Percentiles rank a stretch among this genome's conserved stretches.
Evolutionary conservation across 306 rosid genomes (phyloP).

Genomic region (Fragaria nilgerrensis): DNA sequence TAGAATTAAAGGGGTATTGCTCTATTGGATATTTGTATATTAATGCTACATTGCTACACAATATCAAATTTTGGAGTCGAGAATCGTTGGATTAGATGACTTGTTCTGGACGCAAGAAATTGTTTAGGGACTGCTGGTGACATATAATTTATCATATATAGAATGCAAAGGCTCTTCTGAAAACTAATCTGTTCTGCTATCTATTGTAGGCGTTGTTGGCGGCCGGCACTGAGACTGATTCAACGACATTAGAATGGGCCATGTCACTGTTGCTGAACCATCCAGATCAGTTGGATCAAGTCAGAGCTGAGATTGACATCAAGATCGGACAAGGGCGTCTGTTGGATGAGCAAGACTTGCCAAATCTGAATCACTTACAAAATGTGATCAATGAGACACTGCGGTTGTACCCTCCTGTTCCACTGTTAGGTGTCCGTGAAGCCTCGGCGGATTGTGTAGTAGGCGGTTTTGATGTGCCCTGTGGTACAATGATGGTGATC

Average conservation of each 20-base stretch:
- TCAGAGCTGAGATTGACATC: slow-evolving; percentile 18
- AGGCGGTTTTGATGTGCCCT: slow-evolving; percentile 18
- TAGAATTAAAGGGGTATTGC: no score
- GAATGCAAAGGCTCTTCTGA: no score
- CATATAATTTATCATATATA: no score
- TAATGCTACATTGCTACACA: no score
- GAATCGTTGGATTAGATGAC: no score
- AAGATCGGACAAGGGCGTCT: slow-evolving; percentile 12
- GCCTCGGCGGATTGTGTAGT: slow-evolving; percentile 26
- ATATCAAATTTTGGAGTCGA: no score
- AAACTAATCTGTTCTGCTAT: background rate
- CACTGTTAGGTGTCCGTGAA: slow-evolving; percentile 20
- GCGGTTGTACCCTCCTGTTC: slow-evolving; percentile 15
- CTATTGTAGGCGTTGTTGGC: slow-evolving; percentile 2
- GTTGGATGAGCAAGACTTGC: slow-evolving; percentile 21
- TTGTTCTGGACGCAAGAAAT: no score
- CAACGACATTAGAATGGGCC: slow-evolving; percentile 24
- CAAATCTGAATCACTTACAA: slow-evolving; percentile 28
- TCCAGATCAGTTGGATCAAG: slow-evolving; percentile 15
- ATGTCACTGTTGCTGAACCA: slow-evolving; percentile 30
- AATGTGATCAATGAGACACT: slow-evolving; percentile 28
- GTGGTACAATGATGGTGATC: slow-evolving; percentile 25
- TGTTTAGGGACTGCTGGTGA: no score
- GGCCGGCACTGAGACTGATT: slow-evolving; percentile 22
- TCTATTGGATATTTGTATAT: no score